phyloP scores from a whole-genome alignment of 257 asterid species.

The Scutellaria galericulata region DNA sequence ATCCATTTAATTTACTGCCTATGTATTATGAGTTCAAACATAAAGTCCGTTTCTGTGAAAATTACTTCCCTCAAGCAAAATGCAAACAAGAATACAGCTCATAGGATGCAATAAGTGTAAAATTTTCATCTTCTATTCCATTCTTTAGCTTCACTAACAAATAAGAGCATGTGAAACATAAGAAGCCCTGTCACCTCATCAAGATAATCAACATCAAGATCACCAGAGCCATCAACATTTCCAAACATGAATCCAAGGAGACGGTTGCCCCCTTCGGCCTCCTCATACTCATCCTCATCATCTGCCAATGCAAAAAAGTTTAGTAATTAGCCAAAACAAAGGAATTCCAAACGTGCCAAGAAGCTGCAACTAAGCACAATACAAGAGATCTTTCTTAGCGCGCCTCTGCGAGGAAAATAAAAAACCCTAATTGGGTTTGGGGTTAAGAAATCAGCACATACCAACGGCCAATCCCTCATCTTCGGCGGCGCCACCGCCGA shows the following conservation, averaged over 20 bases:
- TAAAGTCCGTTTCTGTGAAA: conserved; percentile 9
- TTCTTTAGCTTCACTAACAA: conserved; percentile 19
- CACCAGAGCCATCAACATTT: conserved; percentile 93
- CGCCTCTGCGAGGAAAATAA: not conserved
- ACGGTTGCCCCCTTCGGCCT: conserved; percentile 78
- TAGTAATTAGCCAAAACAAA: conserved; percentile 20
- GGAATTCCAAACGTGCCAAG: conserved; percentile 31
- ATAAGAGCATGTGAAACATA: not conserved
- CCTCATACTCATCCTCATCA: conserved; percentile 95
- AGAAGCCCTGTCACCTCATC: conserved; percentile 72
- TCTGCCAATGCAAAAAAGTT: conserved; percentile 48
- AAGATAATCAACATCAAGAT: conserved; percentile 97
- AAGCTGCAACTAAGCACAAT: conserved; percentile 21
- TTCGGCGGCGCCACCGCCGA: conserved; percentile 36
- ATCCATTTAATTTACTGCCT: not conserved
- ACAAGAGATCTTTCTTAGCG: conserved; percentile 6
- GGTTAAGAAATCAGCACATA: conserved; percentile 39
- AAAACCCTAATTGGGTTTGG: conserved; percentile 44
- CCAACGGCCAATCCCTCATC: conserved; percentile 45
- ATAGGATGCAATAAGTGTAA: not conserved
- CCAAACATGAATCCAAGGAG: conserved; percentile 98
- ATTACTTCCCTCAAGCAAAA: conserved; percentile 5
- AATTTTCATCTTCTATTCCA: not conserved
- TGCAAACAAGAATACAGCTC: not conserved
- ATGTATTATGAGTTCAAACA: conserved; percentile 4